Evolutionary conservation across 129 eudicot genomes (phyloP), one percentile per base, ranked within the genome.

Genomic region (Flaveria linearis): DNA sequence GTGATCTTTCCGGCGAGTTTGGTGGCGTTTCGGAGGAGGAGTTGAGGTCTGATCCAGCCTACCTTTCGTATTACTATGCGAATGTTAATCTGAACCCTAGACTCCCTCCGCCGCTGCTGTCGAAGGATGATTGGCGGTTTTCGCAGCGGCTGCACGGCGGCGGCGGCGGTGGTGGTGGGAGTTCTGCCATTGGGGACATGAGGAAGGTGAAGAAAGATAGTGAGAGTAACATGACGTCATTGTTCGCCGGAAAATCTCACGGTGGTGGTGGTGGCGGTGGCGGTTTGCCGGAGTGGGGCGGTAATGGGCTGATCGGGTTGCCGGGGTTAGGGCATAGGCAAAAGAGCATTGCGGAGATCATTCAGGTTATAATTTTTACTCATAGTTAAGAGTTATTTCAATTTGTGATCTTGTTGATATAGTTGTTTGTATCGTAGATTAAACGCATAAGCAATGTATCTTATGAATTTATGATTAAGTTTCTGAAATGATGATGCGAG

Each of bases 101-200:
- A 71, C 75, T 95, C 1, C 99, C 99, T 36, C 97, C 96, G 33
- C 99, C 99, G n/a, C 78, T 91, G 71, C 26, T 89, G 75, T 89
- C 97, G 0, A 91, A 90, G 69, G 99, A 95, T 84, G 99, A 95
- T 51, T 89, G 99, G 96, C 81, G 97, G 78, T 91, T 60, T 78
- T 78, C 97, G 7, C 99, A 94, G 80, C 77, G 94, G 64, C 11
- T 86, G 82, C 79, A 79, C n/a, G 89, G 86, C 1, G 78, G 71
- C 17, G 69, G 82, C n/a, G 82, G 30, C 3, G 30, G 30, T 30
- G 5, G 86, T 1, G 66, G 75, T 23, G 83, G 85, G 53, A 77
- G 85, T 46, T 79, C 87, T 7, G 87, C 88, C 16, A 88, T 93
- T 78, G 98, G 98, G 23, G 98, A 90, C 55, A 81, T 85, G 88